These are phyloP conservation scores for Phytophthora hibernalis DNA, from an alignment of 352 stramenopile species.

Conservation along the genomic window DNA sequence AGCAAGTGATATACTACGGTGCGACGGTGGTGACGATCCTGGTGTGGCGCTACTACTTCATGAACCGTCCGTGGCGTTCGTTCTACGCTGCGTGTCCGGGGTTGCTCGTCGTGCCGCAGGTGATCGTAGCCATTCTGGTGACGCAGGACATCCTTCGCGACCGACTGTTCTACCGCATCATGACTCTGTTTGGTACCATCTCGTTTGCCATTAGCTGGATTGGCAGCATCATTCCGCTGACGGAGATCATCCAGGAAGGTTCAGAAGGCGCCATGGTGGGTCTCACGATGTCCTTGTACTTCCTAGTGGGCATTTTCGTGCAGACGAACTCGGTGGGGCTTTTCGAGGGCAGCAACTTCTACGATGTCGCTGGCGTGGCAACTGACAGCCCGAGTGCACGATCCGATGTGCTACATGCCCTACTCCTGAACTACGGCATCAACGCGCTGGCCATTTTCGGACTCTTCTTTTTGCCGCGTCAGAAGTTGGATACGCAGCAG, in stretches of 20 bases:
- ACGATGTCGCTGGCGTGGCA: constrained; percentile 28
- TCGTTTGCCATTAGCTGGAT: constrained; percentile 32
- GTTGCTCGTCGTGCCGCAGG: constrained; percentile 39
- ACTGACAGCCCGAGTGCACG: constrained; percentile 25
- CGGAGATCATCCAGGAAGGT: constrained; percentile 64
- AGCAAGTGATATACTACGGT: constrained; percentile 31
- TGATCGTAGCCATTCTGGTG: constrained; percentile 34
- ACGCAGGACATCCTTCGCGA: constrained; percentile 41
- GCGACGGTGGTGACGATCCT: constrained; percentile 32
- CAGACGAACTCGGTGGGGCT: constrained; percentile 43
- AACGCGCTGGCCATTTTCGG: constrained; percentile 37
- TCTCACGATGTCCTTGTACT: constrained; percentile 51
- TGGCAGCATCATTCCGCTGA: constrained; percentile 48
- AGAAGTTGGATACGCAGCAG: constrained; percentile 61
- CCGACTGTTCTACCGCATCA: constrained; percentile 37
- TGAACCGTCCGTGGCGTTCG: constrained; percentile 49
- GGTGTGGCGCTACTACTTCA: constrained; percentile 48
- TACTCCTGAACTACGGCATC: constrained; percentile 42
- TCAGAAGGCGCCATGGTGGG: constrained; percentile 59
- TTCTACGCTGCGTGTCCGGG: constrained; percentile 40
- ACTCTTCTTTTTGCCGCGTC: constrained; percentile 40
- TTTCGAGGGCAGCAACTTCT: constrained; percentile 53
- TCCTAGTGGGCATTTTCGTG: constrained; percentile 46
- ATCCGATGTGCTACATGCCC: constrained; percentile 33
- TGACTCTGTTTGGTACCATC: constrained; percentile 34